Base-by-base conservation (phyloP, 148 eudicot species). In the Camellia lanceoleosa region DNA sequence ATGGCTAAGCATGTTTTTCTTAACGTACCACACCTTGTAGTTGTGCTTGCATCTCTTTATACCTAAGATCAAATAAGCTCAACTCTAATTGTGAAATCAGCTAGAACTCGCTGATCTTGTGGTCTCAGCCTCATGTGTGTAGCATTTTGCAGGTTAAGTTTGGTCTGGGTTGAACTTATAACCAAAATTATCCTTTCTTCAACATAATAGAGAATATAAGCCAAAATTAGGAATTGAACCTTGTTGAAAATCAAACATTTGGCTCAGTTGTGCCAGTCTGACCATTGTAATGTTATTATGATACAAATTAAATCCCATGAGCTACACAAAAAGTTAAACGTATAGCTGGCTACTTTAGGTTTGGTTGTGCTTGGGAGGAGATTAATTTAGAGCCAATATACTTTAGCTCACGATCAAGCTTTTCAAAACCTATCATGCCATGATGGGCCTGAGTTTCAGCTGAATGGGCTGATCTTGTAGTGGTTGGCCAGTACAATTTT, bases 401-500 rank as follows among this genome's bases (percentile, higher is more conserved):
- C 51, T 4, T 46, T 43, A 68, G 71, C 4, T 41, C n/a, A 43
- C 18, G 4, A 13, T 68, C 71, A 44, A 44, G 51, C 44, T 43
- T 30, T 15, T 38, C 70, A 41, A 66, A 11, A 12, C 70, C 6
- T 63, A 63, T 63, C 38, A 19, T 63, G 30, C 67, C 38, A 19
- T 63, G 18, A 38, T 12, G 10, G 3, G 15, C 43, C 70, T 46
- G 13, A 66, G 52, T 49, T 49, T 49, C 16, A 11, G 73, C 30
- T 68, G 12, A 74, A 38, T 74, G 77, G 65, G 13, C 30, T 74
- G 65, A 60, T 72, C 61, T 30, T 23, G 69, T 42, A 49, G 67
- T n/a, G 30, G 30, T 5, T n/a, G 30, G 30, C 5, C 13, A 18
- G 52, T 46, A 54, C 62, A 76, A 51, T 67, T 38, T 78, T 2